phyloP scores from a whole-genome alignment of 768 basidiomycete genomes.

The Suillus luteus region DNA sequence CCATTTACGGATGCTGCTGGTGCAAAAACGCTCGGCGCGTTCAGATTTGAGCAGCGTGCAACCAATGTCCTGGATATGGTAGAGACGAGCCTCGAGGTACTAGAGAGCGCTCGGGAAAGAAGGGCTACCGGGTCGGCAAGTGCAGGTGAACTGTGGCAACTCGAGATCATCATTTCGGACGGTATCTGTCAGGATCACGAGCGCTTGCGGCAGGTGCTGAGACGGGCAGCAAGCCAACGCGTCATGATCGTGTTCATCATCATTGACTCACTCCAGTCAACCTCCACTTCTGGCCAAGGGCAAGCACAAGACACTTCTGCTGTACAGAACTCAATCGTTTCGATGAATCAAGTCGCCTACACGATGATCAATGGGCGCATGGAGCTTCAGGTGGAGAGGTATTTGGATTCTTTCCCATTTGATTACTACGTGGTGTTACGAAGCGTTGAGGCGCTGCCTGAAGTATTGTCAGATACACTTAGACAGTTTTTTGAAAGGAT shows the following conservation, averaged over 20 bases:
- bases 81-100: slow-evolving; percentile 71
- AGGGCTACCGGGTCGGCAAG: slow-evolving; percentile 52
- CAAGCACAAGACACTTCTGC: slow-evolving; percentile 13
- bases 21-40: slow-evolving; percentile 75
- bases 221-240: slow-evolving; percentile 85
- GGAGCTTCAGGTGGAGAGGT: slow-evolving; percentile 86
- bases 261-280: slow-evolving; percentile 80
- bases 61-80: slow-evolving; percentile 86
- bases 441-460: slow-evolving; percentile 88
- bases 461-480: slow-evolving; percentile 83
- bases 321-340: slow-evolving; percentile 77
- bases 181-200: slow-evolving; percentile 99
- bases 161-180: slow-evolving; percentile 97
- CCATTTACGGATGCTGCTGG: slow-evolving; percentile 83
- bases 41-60: slow-evolving; percentile 86
- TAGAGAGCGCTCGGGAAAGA: slow-evolving; percentile 76
- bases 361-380: slow-evolving; percentile 55
- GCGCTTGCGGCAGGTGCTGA: slow-evolving; percentile 70
- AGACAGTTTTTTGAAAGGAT: slow-evolving; percentile 91
- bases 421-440: slow-evolving; percentile 95
- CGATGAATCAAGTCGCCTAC: slow-evolving; percentile 91
- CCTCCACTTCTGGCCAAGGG: slow-evolving; percentile 24
- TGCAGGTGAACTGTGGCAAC: slow-evolving; percentile 90
- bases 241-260: slow-evolving; percentile 97
- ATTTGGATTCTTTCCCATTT: slow-evolving; percentile 96